These are phyloP conservation scores for Xerocomellus amylosporus DNA, from an alignment of 768 basidiomycete genomes.

Conservation along the genomic window DNA sequence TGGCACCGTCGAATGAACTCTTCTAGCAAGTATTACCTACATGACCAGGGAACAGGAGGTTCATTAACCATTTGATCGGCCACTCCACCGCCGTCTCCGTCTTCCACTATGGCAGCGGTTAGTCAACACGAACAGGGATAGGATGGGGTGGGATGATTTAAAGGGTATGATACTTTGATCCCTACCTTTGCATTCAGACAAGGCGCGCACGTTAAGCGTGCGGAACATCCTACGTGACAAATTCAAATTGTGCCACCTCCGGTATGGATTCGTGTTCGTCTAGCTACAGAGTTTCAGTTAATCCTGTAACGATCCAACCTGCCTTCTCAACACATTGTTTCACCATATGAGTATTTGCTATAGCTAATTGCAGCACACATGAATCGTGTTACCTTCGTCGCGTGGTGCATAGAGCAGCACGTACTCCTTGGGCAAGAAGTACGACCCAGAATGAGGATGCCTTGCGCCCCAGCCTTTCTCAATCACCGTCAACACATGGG, in stretches of 20 bases:
- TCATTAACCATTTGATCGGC: too few relatives aligned
- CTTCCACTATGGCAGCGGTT: not conserved
- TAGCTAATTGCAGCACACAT: not conserved
- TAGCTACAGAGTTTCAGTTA: not conserved
- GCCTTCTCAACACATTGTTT: not conserved
- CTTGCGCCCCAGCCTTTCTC: conserved; percentile 6
- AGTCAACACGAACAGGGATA: not conserved
- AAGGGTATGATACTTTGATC: not conserved
- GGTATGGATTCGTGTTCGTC: not conserved
- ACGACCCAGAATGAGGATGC: not conserved
- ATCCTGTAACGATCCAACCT: not conserved
- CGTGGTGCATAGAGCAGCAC: conserved; percentile 1
- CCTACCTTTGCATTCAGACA: not conserved
- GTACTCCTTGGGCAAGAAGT: not conserved
- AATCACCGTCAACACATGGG: not conserved
- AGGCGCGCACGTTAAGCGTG: not conserved
- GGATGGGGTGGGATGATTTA: not conserved
- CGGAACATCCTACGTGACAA: not conserved
- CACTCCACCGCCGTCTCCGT: not conserved
- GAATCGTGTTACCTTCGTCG: conserved; percentile 1
- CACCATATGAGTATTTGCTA: not conserved
- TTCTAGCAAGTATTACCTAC: not conserved
- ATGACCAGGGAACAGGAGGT: not conserved
- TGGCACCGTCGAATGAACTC: not conserved
- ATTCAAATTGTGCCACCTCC: too few relatives aligned